Evolutionary conservation across 768 basidiomycete genomes (phyloP), one percentile per base, ranked within the genome.

Genomic region (Lactifluus echinatus): DNA sequence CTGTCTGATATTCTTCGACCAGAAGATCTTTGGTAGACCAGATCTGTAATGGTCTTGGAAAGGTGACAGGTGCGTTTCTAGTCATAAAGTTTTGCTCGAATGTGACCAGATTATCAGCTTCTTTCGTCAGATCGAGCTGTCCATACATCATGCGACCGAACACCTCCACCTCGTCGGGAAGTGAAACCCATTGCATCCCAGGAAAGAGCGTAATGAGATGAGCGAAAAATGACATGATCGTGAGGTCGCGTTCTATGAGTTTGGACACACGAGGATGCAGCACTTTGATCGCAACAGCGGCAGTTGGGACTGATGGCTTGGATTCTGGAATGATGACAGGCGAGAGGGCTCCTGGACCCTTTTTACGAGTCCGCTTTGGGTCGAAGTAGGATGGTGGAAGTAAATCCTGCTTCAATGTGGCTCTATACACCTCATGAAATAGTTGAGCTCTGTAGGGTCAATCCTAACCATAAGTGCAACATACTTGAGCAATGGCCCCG

Each of bases 61-160:
- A 99, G 11, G 81, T 87, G 23, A 98, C 84, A 1, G 89, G 84
- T 1, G 90, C 82, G 40, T 82, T 84, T 58, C 93, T 79, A 29
- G 81, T 75, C 8, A 80, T 76, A 65, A 99, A 99, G 67, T 97
- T 92, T 50, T 77, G 72, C 71, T 95, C 93, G 66, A 99, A 99
- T 1, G 73, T 77, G 24, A 81, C 72, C 53, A 99, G 72, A 70
- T 98, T 97, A 61, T 89, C 81, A 0, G 89, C 93, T 69, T 99
- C 96, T 58, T 87, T 80, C 34, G 92, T 78, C 46, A 99, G 74
- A 71, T 98, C 93, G 21, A 98, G 79, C 69, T 99, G 96, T 64
- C 84, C 87, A 67, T 82, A 80, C 96, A 99, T 99, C 93, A 99
- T 95, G 31, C 77, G 72, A 7, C 96, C 96, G 69, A 99, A 99